Percentiles rank a stretch among this genome's conserved stretches.
Conservation (phyloP, 1,139 yeast species). For the Arxiozyma telluris region DNA sequence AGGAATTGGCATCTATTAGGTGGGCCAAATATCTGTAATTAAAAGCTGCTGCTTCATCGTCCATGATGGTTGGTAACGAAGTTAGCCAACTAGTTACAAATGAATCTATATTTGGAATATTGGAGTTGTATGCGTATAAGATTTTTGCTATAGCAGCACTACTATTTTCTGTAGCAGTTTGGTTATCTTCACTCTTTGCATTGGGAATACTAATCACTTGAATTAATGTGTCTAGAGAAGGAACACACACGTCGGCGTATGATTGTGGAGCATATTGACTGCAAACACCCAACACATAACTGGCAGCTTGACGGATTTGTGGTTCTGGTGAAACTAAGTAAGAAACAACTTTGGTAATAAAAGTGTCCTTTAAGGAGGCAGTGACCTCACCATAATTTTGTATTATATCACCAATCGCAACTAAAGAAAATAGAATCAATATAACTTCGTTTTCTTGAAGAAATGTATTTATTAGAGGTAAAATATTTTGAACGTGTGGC, state of each 20-base stretch:
- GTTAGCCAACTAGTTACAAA: slow-evolving; percentile 70
- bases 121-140: slow-evolving; percentile 45
- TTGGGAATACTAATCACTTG: slow-evolving; percentile 75
- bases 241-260: slow-evolving; percentile 55
- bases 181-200: slow-evolving; percentile 74
- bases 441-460: slow-evolving; percentile 59
- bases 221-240: slow-evolving; percentile 65
- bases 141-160: slow-evolving; percentile 79
- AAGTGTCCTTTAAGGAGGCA: slow-evolving; percentile 53
- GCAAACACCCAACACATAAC: slow-evolving; percentile 76
- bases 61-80: slow-evolving; percentile 73
- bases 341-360: slow-evolving; percentile 54
- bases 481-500: slow-evolving; percentile 51
- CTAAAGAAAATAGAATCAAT: slow-evolving; percentile 68
- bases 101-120: slow-evolving; percentile 53
- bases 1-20: slow-evolving; percentile 62
- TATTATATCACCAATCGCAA: slow-evolving; percentile 69
- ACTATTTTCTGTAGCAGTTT: slow-evolving; percentile 81
- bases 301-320: slow-evolving; percentile 78
- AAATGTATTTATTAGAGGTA: slow-evolving; percentile 48
- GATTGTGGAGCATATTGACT: slow-evolving; percentile 68
- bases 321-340: slow-evolving; percentile 62
- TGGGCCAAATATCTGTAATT: slow-evolving; percentile 71
- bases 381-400: slow-evolving; percentile 71
- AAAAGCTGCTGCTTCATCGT: slow-evolving; percentile 85